A percentile compares a stretch with the other conserved stretches of the same genome.
phyloP scores from a whole-genome alignment of 257 asterid species.

The Nicotiana undulata region DNA sequence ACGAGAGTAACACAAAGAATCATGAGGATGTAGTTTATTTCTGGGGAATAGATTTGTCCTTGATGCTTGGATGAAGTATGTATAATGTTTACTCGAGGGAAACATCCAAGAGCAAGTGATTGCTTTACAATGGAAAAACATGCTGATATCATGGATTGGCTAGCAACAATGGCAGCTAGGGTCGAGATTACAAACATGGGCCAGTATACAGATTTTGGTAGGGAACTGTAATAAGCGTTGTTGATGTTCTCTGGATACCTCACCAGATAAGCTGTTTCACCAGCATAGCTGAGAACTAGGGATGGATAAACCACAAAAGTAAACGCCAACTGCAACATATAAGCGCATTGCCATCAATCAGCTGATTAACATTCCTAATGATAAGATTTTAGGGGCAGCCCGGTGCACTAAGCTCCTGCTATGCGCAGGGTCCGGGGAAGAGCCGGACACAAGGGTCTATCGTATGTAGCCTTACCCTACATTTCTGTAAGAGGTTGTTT shows the following conservation, averaged over 20 bases:
- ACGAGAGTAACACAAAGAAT: constrained; percentile 28
- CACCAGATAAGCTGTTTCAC: constrained; percentile 57
- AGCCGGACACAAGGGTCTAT: too few relatives aligned
- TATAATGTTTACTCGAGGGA: constrained; percentile 50
- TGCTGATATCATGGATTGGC: constrained; percentile 81
- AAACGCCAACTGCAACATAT: constrained; percentile 42
- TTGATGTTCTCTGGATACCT: constrained; percentile 46
- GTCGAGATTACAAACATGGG: constrained; percentile 69
- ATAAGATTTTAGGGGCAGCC: too few relatives aligned
- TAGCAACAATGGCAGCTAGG: constrained; percentile 30
- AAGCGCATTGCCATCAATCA: not conserved
- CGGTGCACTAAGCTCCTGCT: too few relatives aligned
- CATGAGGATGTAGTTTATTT: constrained; percentile 33
- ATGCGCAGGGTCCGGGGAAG: too few relatives aligned
- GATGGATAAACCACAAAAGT: constrained; percentile 62
- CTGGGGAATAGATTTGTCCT: constrained; percentile 75
- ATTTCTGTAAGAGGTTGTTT: too few relatives aligned
- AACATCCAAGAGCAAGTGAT: constrained; percentile 57
- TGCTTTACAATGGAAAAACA: constrained; percentile 56
- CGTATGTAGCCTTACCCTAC: too few relatives aligned
- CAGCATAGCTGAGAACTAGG: constrained; percentile 48
- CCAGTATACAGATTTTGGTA: constrained; percentile 57
- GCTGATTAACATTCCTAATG: not conserved
- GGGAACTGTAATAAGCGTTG: constrained; percentile 56
- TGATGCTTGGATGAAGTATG: constrained; percentile 53